Evolutionary conservation across 495 filamentous ascomycete genomes (phyloP).

Genomic region (Amorphotheca resinae): DNA sequence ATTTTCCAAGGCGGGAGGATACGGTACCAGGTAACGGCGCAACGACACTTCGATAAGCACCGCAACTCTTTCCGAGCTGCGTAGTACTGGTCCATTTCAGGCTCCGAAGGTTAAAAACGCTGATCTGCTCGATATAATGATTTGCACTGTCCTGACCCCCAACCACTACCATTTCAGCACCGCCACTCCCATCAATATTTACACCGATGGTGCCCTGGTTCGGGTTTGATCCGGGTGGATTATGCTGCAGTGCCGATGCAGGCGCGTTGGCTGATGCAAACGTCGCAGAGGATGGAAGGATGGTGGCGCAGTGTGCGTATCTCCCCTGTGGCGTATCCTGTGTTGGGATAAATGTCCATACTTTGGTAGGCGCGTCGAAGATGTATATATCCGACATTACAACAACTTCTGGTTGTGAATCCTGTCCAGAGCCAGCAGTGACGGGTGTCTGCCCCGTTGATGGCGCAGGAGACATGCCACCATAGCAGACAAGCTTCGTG

Average conservation of each 20-base stretch:
- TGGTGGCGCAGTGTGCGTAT: slow-evolving; percentile 93
- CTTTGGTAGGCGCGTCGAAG: slow-evolving; percentile 73
- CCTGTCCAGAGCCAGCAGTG: slow-evolving; percentile 35
- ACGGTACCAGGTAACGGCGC: slow-evolving; percentile 57
- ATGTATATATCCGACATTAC: slow-evolving; percentile 99
- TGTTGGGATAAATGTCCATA: slow-evolving; percentile 75
- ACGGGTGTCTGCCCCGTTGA: slow-evolving; percentile 28
- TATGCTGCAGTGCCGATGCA: slow-evolving; percentile 76
- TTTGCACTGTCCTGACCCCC: slow-evolving; percentile 96
- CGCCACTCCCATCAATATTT: slow-evolving; percentile 76
- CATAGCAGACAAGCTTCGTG: slow-evolving; percentile 93
- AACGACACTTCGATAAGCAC: slow-evolving; percentile 91
- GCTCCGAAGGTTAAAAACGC: slow-evolving; percentile 94
- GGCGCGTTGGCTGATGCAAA: slow-evolving; percentile 77
- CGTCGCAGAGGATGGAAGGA: slow-evolving; percentile 73
- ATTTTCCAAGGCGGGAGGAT: slow-evolving; percentile 59
- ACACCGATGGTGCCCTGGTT: slow-evolving; percentile 81
- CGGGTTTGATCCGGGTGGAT: slow-evolving; percentile 62
- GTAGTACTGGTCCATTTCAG: slow-evolving; percentile 89
- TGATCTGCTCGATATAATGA: slow-evolving; percentile 96
- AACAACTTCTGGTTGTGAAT: slow-evolving; percentile 74
- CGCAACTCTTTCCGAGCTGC: slow-evolving; percentile 75
- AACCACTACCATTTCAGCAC: slow-evolving; percentile 94
- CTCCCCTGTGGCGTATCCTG: slow-evolving; percentile 76
- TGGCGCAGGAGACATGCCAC: slow-evolving; percentile 83